These are phyloP conservation scores for Termitomyces sp. DNA, from an alignment of 768 basidiomycete genomes.

Conservation along the genomic window DNA sequence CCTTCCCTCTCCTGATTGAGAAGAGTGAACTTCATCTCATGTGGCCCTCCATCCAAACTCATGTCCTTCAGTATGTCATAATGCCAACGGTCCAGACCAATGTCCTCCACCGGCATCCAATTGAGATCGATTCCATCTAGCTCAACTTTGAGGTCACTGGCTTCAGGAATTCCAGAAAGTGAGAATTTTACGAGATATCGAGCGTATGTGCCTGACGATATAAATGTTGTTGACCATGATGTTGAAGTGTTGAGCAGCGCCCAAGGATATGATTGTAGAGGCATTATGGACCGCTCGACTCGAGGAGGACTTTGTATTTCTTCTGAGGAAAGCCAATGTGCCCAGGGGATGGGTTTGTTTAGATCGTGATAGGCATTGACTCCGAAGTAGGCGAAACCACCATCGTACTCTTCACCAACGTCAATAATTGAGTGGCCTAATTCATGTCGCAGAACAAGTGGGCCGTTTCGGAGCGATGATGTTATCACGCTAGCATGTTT, in stretches of 20 bases:
- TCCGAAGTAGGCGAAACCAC: conserved; percentile 69
- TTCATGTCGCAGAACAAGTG: conserved; percentile 73
- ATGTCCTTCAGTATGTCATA: conserved; percentile 51
- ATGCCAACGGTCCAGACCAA: conserved; percentile 73
- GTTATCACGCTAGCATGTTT: conserved; percentile 56
- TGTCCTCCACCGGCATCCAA: conserved; percentile 51
- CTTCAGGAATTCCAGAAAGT: conserved; percentile 59
- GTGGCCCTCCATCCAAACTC: conserved; percentile 42
- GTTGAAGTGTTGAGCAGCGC: conserved; percentile 55
- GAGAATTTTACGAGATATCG: conserved; percentile 66
- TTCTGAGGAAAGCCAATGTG: conserved; percentile 57
- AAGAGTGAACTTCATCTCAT: conserved; percentile 56
- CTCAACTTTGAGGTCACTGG: conserved; percentile 46
- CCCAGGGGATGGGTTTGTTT: conserved; percentile 50
- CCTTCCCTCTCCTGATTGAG: conserved; percentile 42
- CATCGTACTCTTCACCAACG: conserved; percentile 83
- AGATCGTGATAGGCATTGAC: conserved; percentile 51
- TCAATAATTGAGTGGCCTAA: conserved; percentile 76
- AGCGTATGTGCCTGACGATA: conserved; percentile 58
- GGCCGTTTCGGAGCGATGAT: conserved; percentile 66
- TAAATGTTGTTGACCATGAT: conserved; percentile 57
- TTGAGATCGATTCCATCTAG: conserved; percentile 56
- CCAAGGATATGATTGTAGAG: conserved; percentile 74
- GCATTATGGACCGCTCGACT: conserved; percentile 69
- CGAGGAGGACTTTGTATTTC: conserved; percentile 27